Conservation (phyloP, 352 stramenopile species). For the Phytophthora pini region DNA sequence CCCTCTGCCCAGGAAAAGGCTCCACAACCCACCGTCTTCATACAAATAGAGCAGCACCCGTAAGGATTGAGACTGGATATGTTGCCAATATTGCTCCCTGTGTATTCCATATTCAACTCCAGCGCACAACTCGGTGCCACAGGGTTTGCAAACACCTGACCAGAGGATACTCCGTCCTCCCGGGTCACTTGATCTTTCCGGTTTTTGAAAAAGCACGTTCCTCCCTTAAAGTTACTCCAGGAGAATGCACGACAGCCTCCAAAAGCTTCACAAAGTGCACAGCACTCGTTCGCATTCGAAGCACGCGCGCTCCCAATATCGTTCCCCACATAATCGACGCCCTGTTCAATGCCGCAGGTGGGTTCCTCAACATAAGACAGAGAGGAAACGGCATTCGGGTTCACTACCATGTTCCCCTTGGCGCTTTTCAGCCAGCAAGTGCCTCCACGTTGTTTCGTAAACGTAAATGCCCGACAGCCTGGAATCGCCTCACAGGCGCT, state of each 20-base stretch:
- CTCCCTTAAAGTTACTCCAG: slow-evolving; percentile 56
- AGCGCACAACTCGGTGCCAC: slow-evolving; percentile 30
- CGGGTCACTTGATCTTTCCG: slow-evolving; percentile 28
- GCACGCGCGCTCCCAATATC: slow-evolving; percentile 33
- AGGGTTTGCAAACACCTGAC: slow-evolving; percentile 27
- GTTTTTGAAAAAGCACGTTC: slow-evolving; percentile 63
- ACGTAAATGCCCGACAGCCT: slow-evolving; percentile 49
- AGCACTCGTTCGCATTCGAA: slow-evolving; percentile 22
- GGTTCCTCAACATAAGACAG: slow-evolving; percentile 20
- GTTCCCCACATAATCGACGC: slow-evolving; percentile 37
- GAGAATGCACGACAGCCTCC: slow-evolving; percentile 50
- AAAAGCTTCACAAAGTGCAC: slow-evolving; percentile 33
- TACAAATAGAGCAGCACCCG: slow-evolving; percentile 41
- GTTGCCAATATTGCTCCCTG: slow-evolving; percentile 22
- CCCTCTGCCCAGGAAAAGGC: slow-evolving; percentile 58
- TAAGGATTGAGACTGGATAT: slow-evolving; percentile 22
- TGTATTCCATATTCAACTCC: slow-evolving; percentile 38
- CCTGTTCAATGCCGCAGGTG: slow-evolving; percentile 36
- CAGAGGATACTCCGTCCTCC: slow-evolving; percentile 25
- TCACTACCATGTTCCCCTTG: slow-evolving; percentile 34
- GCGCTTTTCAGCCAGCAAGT: slow-evolving; percentile 43
- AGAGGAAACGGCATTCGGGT: slow-evolving; percentile 15
- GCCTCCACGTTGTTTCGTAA: slow-evolving; percentile 27
- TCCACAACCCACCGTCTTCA: slow-evolving; percentile 34
- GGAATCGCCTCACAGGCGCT: slow-evolving; percentile 25